Evolutionary conservation across 2,329 filamentous ascomycete species (phyloP), one percentile per base, ranked within the genome.

Genomic region (Chaetomium sp.): DNA sequence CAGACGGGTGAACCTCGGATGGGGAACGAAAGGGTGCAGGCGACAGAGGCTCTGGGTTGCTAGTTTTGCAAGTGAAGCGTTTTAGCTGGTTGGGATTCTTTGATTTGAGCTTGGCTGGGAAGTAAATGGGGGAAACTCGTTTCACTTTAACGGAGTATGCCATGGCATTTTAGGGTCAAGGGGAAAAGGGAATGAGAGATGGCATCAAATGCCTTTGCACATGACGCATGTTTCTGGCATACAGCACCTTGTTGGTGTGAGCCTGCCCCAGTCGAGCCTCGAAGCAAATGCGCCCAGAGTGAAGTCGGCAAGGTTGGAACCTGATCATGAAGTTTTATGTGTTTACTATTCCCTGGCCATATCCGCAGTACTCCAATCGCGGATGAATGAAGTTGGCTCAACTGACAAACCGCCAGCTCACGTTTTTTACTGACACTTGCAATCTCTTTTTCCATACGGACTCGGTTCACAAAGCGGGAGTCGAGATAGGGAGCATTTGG

Each of bases 141-240:
- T 64, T 67, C 58, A 58, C 59, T 61, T 64, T 68, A 65, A 67
- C 66, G 70, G 70, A 69, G 69, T 70, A 69, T 69, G 64, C 67
- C 65, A 67, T 71, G 68, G 67, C 62, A 70, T 69, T 69, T 68
- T 67, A 71, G 68, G 70, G 69, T 70, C 69, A 62, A 63, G 58
- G 61, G 66, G 67, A 69, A 71, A 71, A 70, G 53, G 69, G 68
- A 71, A 68, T 68, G 69, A 71, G 65, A 69, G 57, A 67, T 54
- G 62, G 61, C 64, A 68, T 67, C 62, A 67, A 58, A 64, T 66
- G 65, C 54, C 53, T 53, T 63, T 67, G 65, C 55, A 57, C 42
- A 55, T 60, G 62, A 63, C 31, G 38, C 33, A 57, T 5, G 33
- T 10, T 21, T 35, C 27, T 21, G 16, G 19, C 21, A 33, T 25